phyloP scores from a whole-genome alignment of 805 yeast species.

The Pichia sporocuriosa region DNA sequence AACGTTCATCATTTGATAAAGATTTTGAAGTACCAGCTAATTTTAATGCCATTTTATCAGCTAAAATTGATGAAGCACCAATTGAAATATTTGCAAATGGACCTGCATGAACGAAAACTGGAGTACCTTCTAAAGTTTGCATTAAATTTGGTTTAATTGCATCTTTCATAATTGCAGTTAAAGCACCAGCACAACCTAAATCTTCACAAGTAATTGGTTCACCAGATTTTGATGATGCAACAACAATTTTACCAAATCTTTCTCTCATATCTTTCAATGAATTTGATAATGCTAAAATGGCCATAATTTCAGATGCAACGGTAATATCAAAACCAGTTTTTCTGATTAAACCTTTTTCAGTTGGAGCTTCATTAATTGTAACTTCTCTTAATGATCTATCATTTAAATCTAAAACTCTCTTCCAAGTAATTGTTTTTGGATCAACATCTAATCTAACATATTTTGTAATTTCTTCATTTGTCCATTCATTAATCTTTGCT shows the following conservation, averaged over 20 bases:
- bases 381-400: slow-evolving; percentile 86
- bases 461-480: slow-evolving; percentile 61
- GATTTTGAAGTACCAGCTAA: slow-evolving; percentile 62
- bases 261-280: slow-evolving; percentile 77
- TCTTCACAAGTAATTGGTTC: slow-evolving; percentile 91
- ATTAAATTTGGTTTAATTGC: slow-evolving; percentile 94
- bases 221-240: slow-evolving; percentile 70
- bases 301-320: slow-evolving; percentile 96
- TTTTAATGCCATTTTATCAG: slow-evolving; percentile 88
- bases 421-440: slow-evolving; percentile 84
- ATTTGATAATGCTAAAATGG: slow-evolving; percentile 79
- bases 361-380: slow-evolving; percentile 86
- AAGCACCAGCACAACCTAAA: slow-evolving; percentile 91
- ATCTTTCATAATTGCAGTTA: slow-evolving; percentile 90
- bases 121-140: slow-evolving; percentile 98
- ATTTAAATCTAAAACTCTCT: slow-evolving; percentile 90
- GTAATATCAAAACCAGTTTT: slow-evolving; percentile 92
- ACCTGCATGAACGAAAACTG: slow-evolving; percentile 96
- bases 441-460: slow-evolving; percentile 86
- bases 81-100: slow-evolving; percentile 97
- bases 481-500: slow-evolving; percentile 73
- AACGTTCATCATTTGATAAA: slow-evolving; percentile 29
- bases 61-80: slow-evolving; percentile 92
- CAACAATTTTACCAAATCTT: slow-evolving; percentile 84
- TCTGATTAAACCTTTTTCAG: slow-evolving; percentile 84